Base-by-base conservation (phyloP, 345 rosid species). In the Viola odorata region DNA sequence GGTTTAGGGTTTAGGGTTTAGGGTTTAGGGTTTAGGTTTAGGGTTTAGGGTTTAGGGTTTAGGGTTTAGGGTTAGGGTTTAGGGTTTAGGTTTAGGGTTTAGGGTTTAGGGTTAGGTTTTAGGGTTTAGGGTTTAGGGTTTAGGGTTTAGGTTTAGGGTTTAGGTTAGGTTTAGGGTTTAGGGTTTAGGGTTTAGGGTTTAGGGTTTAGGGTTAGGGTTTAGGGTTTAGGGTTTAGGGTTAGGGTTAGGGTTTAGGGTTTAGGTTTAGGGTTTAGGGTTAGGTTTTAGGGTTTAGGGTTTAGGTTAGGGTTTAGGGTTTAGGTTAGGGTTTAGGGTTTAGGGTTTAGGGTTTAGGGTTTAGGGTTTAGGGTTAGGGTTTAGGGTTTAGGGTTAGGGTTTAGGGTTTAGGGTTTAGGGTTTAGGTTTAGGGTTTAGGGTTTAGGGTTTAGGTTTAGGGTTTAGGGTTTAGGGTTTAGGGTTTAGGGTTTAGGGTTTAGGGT, bases 111-210 rank as follows among this genome's bases (percentile, higher is more conserved):
- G 55, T 48, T 13, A 15, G 65, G 54, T 7, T 61, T 48, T 48
- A 49, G 55, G 37, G 54, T 37, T 61, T 49, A 39, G 54, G 65
- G 65, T 61, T 61, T 61, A 4, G 65, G 65, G 65, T 13, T 61
- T 61, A 38, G 65, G 65, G 36, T 49, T 61, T 37, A 55, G 65
- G 65, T 49, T 61, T 61, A 61, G 64, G 55, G 56, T 49, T 61
- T 61, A 49, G 65, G 13, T 49, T 61, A 38, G 56, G 65, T 45
- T 49, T 61, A 49, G 37, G 37, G 65, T 37, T 61, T 61, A 14
- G 45, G 47, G 65, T 61, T 61, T 61, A 61, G 65, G 65, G 65
- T 49, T 61, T 61, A 61, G 65, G 65, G 65, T 61, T 61, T 61
- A 61, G 56, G 45, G 49, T 61, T 61, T 37, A 44, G 65, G 56